phyloP scores from a whole-genome alignment of 805 yeast genomes.

The Helenozyma rhizophorensis region DNA sequence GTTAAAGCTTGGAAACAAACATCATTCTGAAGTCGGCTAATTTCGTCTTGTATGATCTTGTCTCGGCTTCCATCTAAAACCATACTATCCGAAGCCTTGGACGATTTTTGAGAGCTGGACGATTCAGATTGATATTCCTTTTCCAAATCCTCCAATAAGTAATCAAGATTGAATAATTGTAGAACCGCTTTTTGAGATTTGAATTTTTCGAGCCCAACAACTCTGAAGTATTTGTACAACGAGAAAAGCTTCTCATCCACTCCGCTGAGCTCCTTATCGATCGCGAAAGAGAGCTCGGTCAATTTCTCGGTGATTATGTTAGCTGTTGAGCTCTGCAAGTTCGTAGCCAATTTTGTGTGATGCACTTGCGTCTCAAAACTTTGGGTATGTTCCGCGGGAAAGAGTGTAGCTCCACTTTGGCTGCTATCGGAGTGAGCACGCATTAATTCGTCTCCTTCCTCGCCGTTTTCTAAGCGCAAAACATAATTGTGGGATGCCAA shows the following conservation, averaged over 20 bases:
- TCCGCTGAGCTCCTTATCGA: conserved; percentile 35
- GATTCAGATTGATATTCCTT: conserved; percentile 11
- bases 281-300: conserved; percentile 32
- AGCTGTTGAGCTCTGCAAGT: conserved; percentile 29
- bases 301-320: conserved; percentile 35
- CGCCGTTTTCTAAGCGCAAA: conserved; percentile 17
- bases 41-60: conserved; percentile 37
- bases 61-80: conserved; percentile 25
- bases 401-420: conserved; percentile 1
- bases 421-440: background rate
- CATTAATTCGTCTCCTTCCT: conserved; percentile 3
- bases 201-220: conserved; percentile 22
- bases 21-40: conserved; percentile 35
- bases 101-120: conserved; percentile 8
- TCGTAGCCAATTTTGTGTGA: conserved; percentile 31
- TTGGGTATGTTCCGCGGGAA: conserved; percentile 15
- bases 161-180: conserved; percentile 28
- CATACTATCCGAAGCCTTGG: conserved; percentile 1
- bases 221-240: conserved; percentile 22
- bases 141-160: conserved; percentile 25
- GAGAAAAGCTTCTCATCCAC: conserved; percentile 30
- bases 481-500: conserved; percentile 26
- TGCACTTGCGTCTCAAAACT: conserved; percentile 37
- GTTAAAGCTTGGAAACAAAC: conserved; percentile 32
- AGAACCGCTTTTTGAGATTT: conserved; percentile 25